phyloP scores from a whole-genome alignment of 139 green algal species.

The Eudorina sp. region DNA sequence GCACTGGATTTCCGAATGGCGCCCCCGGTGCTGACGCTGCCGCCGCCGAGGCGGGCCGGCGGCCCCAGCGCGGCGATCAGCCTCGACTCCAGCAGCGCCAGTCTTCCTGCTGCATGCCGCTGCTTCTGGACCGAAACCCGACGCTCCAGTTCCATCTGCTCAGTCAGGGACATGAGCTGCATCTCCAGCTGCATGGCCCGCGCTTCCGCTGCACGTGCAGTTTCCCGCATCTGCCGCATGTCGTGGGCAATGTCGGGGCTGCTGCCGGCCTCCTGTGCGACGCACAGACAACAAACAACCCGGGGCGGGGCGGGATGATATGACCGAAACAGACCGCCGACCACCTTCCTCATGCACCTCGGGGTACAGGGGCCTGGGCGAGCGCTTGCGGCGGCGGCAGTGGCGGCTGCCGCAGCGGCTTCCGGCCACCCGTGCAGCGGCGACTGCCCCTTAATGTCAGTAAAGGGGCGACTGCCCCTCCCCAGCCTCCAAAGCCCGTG shows the following conservation, averaged over 20 bases:
- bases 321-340: too few species aligned
- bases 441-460: too few species aligned
- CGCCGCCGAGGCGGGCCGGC: neutral
- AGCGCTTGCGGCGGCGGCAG: too few species aligned
- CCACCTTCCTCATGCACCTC: too few species aligned
- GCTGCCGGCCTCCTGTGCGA: constrained; percentile 22
- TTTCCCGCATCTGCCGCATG: constrained; percentile 29
- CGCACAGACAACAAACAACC: too few species aligned
- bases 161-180: constrained; percentile 19
- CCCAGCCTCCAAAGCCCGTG: too few species aligned
- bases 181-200: constrained; percentile 12
- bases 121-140: neutral
- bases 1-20: neutral
- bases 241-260: constrained; percentile 18
- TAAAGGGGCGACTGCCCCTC: too few species aligned
- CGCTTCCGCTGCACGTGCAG: neutral
- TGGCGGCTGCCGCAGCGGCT: too few species aligned
- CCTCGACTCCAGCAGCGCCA: neutral
- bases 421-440: too few species aligned
- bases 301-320: too few species aligned
- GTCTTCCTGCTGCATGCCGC: neutral
- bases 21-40: neutral
- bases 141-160: constrained; percentile 33
- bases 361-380: too few species aligned
- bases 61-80: neutral